These are phyloP conservation scores for Monosporascus sp. DNA, from an alignment of 2,329 filamentous ascomycete genomes.

Conservation along the genomic window DNA sequence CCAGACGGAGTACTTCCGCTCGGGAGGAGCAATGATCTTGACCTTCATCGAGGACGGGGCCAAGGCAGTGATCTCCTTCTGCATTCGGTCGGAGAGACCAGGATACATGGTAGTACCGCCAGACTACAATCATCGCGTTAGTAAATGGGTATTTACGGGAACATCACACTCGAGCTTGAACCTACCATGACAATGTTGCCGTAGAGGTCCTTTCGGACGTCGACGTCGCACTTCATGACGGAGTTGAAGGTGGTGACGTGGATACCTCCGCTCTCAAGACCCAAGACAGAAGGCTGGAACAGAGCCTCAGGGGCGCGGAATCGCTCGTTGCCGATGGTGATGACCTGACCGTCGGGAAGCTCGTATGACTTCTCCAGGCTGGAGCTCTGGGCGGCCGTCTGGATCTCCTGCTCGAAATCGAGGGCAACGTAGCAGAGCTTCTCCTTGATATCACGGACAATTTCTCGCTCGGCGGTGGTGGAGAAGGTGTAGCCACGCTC, in stretches of 20 bases:
- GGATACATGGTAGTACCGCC: slow-evolving; percentile 99
- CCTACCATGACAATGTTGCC: slow-evolving; percentile 99
- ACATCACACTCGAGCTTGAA: slow-evolving; percentile 18
- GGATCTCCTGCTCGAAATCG: slow-evolving; percentile 99
- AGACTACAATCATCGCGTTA: slow-evolving; percentile 58
- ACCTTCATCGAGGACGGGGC: slow-evolving; percentile 99
- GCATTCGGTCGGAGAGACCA: slow-evolving; percentile 99
- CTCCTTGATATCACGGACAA: slow-evolving; percentile 99
- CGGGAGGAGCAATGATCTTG: slow-evolving; percentile 99
- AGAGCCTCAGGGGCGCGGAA: slow-evolving; percentile 99
- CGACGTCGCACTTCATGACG: slow-evolving; percentile 99
- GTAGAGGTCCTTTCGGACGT: slow-evolving; percentile 99
- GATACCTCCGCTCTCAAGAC: slow-evolving; percentile 98
- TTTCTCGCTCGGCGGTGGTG: slow-evolving; percentile 99
- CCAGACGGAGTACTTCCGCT: slow-evolving; percentile 99
- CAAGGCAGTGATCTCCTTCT: slow-evolving; percentile 99
- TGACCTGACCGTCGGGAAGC: slow-evolving; percentile 98
- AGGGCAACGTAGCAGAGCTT: slow-evolving; percentile 99
- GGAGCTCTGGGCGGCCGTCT: slow-evolving; percentile 98
- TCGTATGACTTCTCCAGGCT: slow-evolving; percentile 99
- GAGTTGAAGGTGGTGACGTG: slow-evolving; percentile 99
- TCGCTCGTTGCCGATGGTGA: slow-evolving; percentile 99
- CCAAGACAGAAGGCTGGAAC: slow-evolving; percentile 97
- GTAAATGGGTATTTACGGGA: slow-evolving; percentile 7
- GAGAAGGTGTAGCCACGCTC: slow-evolving; percentile 99